Conservation (phyloP, 2,329 filamentous ascomycete species). For the Colletotrichum sp. region DNA sequence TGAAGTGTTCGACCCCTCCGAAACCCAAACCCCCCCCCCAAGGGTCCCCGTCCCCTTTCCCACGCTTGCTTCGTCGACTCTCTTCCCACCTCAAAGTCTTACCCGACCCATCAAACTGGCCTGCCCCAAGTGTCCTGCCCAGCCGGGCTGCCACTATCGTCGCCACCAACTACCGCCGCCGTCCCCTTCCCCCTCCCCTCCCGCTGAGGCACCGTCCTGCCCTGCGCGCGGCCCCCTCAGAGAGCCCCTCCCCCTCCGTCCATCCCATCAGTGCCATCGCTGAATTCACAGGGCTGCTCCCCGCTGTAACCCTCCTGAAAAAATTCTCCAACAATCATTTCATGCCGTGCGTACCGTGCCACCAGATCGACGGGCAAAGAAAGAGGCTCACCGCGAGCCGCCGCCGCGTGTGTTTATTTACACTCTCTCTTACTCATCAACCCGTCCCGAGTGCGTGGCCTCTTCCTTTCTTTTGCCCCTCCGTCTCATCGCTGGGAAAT, state of each 20-base stretch:
- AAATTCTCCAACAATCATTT: not conserved
- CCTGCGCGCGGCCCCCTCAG: not conserved
- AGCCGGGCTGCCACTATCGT: not conserved
- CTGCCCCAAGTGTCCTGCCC: not conserved
- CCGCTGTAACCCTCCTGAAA: not conserved
- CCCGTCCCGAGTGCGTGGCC: not conserved
- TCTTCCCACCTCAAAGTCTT: not conserved
- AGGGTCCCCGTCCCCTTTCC: not conserved
- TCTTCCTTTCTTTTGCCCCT: not conserved
- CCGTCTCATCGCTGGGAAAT: not conserved
- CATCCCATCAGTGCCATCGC: not conserved
- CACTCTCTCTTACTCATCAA: not conserved
- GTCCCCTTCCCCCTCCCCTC: not conserved
- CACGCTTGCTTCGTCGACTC: not conserved
- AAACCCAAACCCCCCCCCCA: not conserved
- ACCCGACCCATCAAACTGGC: not conserved
- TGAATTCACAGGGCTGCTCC: not conserved
- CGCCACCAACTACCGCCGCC: not conserved
- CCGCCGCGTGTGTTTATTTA: not conserved
- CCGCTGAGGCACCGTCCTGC: not conserved
- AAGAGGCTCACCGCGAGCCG: not conserved
- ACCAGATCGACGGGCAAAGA: not conserved
- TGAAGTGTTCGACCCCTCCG: not conserved
- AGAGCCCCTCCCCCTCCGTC: not conserved
- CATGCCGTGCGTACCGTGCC: not conserved